Conservation (phyloP, 129 eudicot species). For the Artemisia argyi region DNA sequence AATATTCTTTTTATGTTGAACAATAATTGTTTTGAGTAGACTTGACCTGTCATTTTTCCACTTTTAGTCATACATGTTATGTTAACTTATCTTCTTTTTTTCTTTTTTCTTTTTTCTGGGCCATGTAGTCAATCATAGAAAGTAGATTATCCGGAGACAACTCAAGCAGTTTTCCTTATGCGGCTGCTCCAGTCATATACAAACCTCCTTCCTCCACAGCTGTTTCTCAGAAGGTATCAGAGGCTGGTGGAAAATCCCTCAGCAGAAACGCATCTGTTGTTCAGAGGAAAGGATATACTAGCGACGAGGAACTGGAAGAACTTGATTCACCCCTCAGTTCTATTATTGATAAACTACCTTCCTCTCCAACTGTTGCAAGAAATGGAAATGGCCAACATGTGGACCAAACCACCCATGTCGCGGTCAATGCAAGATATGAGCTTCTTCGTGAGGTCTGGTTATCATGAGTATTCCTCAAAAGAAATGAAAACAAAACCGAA, state of each 20-base stretch:
- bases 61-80: not conserved
- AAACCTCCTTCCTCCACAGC: constrained; percentile 59
- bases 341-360: constrained; percentile 52
- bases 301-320: constrained; percentile 93
- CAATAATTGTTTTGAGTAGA: too few species aligned
- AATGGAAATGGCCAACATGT: constrained; percentile 30
- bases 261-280: constrained; percentile 49
- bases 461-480: constrained; percentile 20
- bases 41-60: not conserved
- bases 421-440: constrained; percentile 66
- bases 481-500: not conserved
- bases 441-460: constrained; percentile 97
- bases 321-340: constrained; percentile 68
- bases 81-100: not conserved
- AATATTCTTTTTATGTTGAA: too few species aligned
- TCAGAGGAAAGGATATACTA: constrained; percentile 92
- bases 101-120: constrained; percentile 4
- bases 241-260: constrained; percentile 51
- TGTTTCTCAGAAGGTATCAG: constrained; percentile 61
- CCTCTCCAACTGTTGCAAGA: constrained; percentile 37
- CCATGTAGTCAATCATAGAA: constrained; percentile 66
- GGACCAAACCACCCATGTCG: constrained; percentile 28
- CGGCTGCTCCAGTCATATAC: constrained; percentile 66
- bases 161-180: constrained; percentile 65
- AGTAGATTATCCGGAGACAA: constrained; percentile 64